Evolutionary conservation across 805 yeast species (phyloP), one percentile per base, ranked within the genome.

Genomic region (Kazachstania kunashirensis): DNA sequence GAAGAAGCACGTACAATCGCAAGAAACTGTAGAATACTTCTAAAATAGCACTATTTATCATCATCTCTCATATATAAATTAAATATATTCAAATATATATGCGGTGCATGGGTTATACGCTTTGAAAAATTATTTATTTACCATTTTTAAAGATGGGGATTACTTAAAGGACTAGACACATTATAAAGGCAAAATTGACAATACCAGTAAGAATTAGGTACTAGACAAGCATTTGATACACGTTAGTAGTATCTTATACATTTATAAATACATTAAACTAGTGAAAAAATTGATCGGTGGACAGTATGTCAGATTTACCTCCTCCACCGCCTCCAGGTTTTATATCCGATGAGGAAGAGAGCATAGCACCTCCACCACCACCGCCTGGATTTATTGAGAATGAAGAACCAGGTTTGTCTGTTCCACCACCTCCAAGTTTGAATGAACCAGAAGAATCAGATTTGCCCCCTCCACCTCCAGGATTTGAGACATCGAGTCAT

Each of bases 1-100:
- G 96, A 86, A 49, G 96, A 86, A 54, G 96, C 95, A 0, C 64
- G 95, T 29, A 69, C 79, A 0, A 79, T 88, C 23, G 84, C 89
- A 0, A 67, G 86, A 49, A 89, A 82, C 43, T 85, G 92, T 11
- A 60, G 85, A 41, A 70, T 68, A 48, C 66, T 75, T 39, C 61
- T 77, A 17, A 40, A 34, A 6, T 43, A 29, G n/a, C n/a, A n/a
- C n/a, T n/a, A n/a, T n/a, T n/a, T n/a, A n/a, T n/a, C n/a, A n/a
- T n/a, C n/a, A n/a, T n/a, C n/a, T n/a, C n/a, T n/a, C n/a, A n/a
- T n/a, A n/a, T n/a, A n/a, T n/a, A n/a, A 20, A 20, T 20, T 7
- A 20, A 7, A 20, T 20, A 20, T 20, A 20, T 7, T 20, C 10
- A 20, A 20, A 20, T 20, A 20, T 9, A 13, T 30, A 21, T 14